Percentiles rank a stretch among this genome's conserved stretches.
phyloP scores from a whole-genome alignment of 495 filamentous ascomycete genomes.

The Hypoxylon cercidicola region DNA sequence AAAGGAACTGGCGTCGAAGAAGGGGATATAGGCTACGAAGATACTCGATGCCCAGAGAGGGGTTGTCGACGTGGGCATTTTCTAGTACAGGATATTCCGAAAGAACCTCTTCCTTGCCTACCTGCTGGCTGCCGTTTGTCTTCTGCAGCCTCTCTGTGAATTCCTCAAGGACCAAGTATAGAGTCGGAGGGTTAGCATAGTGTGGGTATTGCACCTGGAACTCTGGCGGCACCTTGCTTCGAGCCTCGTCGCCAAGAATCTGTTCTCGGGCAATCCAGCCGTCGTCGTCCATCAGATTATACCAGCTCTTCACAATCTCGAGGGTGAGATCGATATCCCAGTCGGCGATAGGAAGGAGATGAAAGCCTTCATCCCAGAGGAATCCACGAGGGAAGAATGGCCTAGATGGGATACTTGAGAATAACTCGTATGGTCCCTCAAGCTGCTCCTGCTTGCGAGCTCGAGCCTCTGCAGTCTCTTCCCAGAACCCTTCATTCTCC shows the following conservation, averaged over 20 bases:
- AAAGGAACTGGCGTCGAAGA: slow-evolving; percentile 88
- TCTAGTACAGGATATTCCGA: slow-evolving; percentile 53
- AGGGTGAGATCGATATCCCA: slow-evolving; percentile 94
- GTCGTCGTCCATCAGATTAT: slow-evolving; percentile 93
- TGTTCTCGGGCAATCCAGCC: slow-evolving; percentile 98
- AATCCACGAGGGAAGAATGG: slow-evolving; percentile 98
- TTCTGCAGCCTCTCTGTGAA: slow-evolving; percentile 78
- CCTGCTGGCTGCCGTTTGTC: slow-evolving; percentile 51
- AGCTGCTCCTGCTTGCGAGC: slow-evolving; percentile 69
- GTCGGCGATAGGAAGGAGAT: slow-evolving; percentile 89
- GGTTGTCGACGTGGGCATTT: slow-evolving; percentile 71
- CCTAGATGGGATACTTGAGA: slow-evolving; percentile 90
- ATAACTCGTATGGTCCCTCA: slow-evolving; percentile 89
- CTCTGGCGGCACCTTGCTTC: slow-evolving; percentile 94
- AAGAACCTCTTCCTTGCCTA: slow-evolving; percentile 45
- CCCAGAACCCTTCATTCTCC: slow-evolving; percentile 97
- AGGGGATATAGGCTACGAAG: slow-evolving; percentile 89
- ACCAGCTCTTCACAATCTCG: slow-evolving; percentile 95
- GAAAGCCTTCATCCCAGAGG: slow-evolving; percentile 98
- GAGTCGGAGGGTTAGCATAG: slow-evolving; percentile 97
- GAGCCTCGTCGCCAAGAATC: slow-evolving; percentile 92
- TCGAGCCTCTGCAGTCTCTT: slow-evolving; percentile 80
- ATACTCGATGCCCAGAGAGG: slow-evolving; percentile 74
- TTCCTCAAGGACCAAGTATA: slow-evolving; percentile 86
- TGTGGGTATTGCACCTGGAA: slow-evolving; percentile 98